Evolutionary conservation across 768 basidiomycete genomes (phyloP).

Genomic region (Leucosporidium creatinivorum): DNA sequence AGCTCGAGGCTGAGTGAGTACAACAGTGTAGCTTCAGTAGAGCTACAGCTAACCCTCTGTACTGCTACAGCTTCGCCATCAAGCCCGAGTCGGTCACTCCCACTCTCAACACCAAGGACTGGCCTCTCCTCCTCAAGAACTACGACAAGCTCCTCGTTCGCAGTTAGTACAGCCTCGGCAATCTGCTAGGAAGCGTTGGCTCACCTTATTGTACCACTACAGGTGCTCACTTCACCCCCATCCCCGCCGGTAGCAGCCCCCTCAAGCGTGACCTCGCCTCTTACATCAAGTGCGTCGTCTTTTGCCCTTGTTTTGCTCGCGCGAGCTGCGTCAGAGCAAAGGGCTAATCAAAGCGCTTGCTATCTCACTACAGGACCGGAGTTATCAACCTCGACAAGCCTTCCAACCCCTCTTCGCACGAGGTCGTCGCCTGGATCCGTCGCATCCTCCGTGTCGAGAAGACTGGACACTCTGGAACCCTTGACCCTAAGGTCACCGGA

Average conservation of each 20-base stretch:
- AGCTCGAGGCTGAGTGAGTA: slow-evolving; percentile 3
- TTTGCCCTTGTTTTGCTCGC: background rate
- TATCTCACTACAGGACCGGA: slow-evolving; percentile 63
- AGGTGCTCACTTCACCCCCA: slow-evolving; percentile 97
- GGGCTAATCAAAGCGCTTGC: background rate
- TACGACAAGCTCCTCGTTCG: slow-evolving; percentile 65
- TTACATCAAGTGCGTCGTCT: slow-evolving; percentile 69
- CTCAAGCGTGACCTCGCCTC: slow-evolving; percentile 84
- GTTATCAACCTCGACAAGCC: slow-evolving; percentile 99
- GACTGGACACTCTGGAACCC: slow-evolving; percentile 96
- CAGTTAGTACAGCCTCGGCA: background rate
- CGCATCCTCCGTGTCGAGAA: slow-evolving; percentile 96
- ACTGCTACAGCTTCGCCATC: slow-evolving; percentile 45
- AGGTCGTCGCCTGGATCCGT: slow-evolving; percentile 97
- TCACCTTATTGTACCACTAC: slow-evolving; percentile 53
- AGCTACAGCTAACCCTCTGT: background rate
- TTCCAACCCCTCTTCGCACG: slow-evolving; percentile 84
- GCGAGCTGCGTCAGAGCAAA: background rate
- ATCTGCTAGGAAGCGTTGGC: background rate
- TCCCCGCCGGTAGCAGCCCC: slow-evolving; percentile 86
- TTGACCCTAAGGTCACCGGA: slow-evolving; percentile 98
- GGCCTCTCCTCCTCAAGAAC: slow-evolving; percentile 97
- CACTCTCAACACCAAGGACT: slow-evolving; percentile 85
- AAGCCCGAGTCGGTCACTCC: slow-evolving; percentile 61
- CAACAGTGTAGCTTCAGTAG: background rate